Conservation (phyloP, 345 rosid species). For the Boechera retrofracta region DNA sequence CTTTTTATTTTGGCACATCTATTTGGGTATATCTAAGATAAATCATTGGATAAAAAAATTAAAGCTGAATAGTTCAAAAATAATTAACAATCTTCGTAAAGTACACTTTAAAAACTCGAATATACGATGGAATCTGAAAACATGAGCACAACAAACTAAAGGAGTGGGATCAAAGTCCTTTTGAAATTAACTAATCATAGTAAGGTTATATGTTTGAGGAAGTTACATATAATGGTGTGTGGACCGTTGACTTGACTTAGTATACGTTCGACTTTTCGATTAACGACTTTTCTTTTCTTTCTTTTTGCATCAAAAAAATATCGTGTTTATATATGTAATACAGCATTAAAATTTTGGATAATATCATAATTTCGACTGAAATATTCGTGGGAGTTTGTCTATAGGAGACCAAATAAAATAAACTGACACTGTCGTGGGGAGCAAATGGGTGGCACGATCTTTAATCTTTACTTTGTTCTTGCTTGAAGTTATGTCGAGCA, state of each 20-base stretch:
- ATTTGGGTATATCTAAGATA: background rate
- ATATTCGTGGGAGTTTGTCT: constrained; percentile 8
- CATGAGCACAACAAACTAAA: constrained; percentile 37
- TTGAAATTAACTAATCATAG: background rate
- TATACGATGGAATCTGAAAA: constrained; percentile 31
- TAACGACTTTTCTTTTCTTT: background rate
- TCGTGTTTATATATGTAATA: background rate
- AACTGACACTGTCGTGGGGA: constrained; percentile 13
- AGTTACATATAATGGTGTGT: background rate
- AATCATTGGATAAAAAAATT: background rate
- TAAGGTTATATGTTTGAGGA: background rate
- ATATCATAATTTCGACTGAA: background rate
- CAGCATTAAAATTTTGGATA: background rate
- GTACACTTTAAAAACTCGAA: background rate
- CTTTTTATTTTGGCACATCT: constrained; percentile 12
- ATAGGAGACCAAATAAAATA: background rate
- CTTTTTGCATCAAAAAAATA: background rate
- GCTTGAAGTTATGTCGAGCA: constrained; percentile 6
- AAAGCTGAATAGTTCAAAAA: constrained; percentile 12
- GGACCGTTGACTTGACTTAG: constrained; percentile 20
- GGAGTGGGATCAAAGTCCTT: constrained; percentile 33
- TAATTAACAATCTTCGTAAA: background rate
- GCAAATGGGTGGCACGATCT: constrained; percentile 34
- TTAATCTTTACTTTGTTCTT: constrained; percentile 20
- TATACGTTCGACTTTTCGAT: background rate